Evolutionary conservation across 2,329 filamentous ascomycete genomes (phyloP).

Genomic region (Colletotrichum trifolii): DNA sequence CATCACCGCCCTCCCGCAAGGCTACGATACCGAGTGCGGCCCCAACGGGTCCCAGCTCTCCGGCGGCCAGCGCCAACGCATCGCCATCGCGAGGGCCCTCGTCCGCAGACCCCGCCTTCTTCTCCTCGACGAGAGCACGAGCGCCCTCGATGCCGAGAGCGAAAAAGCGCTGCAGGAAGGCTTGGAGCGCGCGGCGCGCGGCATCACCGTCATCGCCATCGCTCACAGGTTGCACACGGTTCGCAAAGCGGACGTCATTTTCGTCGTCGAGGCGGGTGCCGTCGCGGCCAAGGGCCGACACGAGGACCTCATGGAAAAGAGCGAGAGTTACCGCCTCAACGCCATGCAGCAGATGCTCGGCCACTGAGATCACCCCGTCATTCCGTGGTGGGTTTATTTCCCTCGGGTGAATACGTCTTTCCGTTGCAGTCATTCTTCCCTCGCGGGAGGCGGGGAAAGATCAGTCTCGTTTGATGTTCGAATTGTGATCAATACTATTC

Average conservation of each 20-base stretch:
- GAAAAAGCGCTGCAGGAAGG: slow-evolving; percentile 68
- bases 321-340: slow-evolving; percentile 64
- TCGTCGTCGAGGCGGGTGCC: slow-evolving; percentile 61
- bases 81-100: slow-evolving; percentile 76
- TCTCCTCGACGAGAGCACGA: slow-evolving; percentile 78
- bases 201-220: slow-evolving; percentile 55
- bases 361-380: slow-evolving; percentile 19
- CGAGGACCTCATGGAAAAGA: slow-evolving; percentile 63
- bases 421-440: too few relatives aligned
- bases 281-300: slow-evolving; percentile 65
- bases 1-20: slow-evolving; percentile 64
- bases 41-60: slow-evolving; percentile 74
- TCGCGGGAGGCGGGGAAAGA: too few relatives aligned
- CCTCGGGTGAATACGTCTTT: neutral
- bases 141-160: slow-evolving; percentile 72
- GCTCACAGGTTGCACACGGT: slow-evolving; percentile 58
- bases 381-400: neutral
- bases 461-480: too few relatives aligned
- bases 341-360: slow-evolving; percentile 61
- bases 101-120: slow-evolving; percentile 72
- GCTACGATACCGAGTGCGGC: slow-evolving; percentile 67
- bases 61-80: slow-evolving; percentile 76
- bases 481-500: too few relatives aligned
- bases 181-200: slow-evolving; percentile 59
- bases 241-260: slow-evolving; percentile 55